Evolutionary conservation across 2,329 filamentous ascomycete species (phyloP).

Genomic region (Talaromyces sp.): DNA sequence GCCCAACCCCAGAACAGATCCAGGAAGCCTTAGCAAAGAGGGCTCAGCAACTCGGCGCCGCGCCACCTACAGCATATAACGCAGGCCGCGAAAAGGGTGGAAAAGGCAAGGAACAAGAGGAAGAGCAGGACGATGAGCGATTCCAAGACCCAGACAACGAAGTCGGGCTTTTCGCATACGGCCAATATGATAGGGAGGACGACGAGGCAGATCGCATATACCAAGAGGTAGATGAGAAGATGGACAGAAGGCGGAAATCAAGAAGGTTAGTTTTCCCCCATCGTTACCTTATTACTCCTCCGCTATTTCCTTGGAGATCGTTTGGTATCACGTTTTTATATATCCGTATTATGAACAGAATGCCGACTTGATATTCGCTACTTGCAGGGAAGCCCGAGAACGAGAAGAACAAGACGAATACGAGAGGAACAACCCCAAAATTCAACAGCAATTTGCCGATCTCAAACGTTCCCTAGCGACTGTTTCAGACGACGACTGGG

Average conservation of each 20-base stretch:
- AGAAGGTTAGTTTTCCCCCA: constrained; percentile 66
- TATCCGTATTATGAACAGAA: constrained; percentile 62
- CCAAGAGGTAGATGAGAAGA: constrained; percentile 91
- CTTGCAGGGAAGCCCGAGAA: constrained; percentile 86
- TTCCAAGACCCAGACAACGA: constrained; percentile 98
- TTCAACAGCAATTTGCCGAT: constrained; percentile 95
- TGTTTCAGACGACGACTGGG: constrained; percentile 95
- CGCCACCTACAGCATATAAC: constrained; percentile 69
- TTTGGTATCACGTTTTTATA: constrained; percentile 62
- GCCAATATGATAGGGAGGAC: constrained; percentile 94
- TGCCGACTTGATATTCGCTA: constrained; percentile 63
- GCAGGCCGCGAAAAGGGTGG: constrained; percentile 61
- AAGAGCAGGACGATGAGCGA: constrained; percentile 71
- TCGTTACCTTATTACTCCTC: constrained; percentile 16
- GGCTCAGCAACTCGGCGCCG: constrained; percentile 71
- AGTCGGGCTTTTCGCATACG: constrained; percentile 88
- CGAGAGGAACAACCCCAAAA: constrained; percentile 96
- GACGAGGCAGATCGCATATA: constrained; percentile 97
- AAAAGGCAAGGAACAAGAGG: constrained; percentile 61
- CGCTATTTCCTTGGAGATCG: constrained; percentile 33
- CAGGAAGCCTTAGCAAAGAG: constrained; percentile 95
- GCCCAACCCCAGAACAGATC: constrained; percentile 95
- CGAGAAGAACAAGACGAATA: constrained; percentile 87
- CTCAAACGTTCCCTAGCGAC: constrained; percentile 83
- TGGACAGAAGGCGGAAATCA: constrained; percentile 81